Evolutionary conservation across 2,329 filamentous ascomycete genomes (phyloP).

Genomic region (Pseudogymnoascus sp.): DNA sequence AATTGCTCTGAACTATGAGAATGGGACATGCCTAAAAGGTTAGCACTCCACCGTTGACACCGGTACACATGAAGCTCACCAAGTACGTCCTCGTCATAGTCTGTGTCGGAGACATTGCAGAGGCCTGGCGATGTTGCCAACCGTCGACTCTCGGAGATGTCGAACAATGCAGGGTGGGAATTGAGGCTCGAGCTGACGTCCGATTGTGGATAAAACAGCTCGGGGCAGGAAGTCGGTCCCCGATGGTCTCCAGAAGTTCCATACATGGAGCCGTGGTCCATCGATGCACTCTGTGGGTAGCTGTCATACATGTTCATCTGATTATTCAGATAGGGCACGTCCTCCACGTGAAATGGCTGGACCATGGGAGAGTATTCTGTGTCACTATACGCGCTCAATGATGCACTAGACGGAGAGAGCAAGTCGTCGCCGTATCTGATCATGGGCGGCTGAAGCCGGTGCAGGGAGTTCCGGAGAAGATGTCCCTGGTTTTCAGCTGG

Average conservation of each 20-base stretch:
- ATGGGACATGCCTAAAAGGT: background rate
- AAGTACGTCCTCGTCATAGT: slow-evolving; percentile 31
- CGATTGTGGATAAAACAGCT: slow-evolving; percentile 51
- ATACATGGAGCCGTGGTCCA: slow-evolving; percentile 46
- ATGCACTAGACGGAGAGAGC: slow-evolving; percentile 33
- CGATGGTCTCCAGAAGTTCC: slow-evolving; percentile 46
- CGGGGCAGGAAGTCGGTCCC: slow-evolving; percentile 51
- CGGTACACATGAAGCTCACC: slow-evolving; percentile 26
- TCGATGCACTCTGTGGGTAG: slow-evolving; percentile 44
- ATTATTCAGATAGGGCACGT: slow-evolving; percentile 47
- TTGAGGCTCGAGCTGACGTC: slow-evolving; percentile 52
- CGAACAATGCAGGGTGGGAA: slow-evolving; percentile 51
- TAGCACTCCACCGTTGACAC: background rate
- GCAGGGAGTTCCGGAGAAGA: slow-evolving; percentile 42
- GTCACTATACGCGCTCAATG: slow-evolving; percentile 43
- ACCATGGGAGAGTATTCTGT: slow-evolving; percentile 49
- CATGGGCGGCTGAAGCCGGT: slow-evolving; percentile 39
- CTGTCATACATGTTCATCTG: slow-evolving; percentile 49
- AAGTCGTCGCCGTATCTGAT: slow-evolving; percentile 28
- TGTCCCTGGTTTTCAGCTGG: slow-evolving; percentile 22
- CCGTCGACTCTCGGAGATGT: slow-evolving; percentile 28
- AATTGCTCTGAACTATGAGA: background rate
- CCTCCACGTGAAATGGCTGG: slow-evolving; percentile 45
- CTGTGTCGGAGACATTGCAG: slow-evolving; percentile 17
- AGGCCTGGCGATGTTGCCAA: slow-evolving; percentile 21